Percentiles rank a stretch among this genome's conserved stretches.
phyloP scores from a whole-genome alignment of 73 alveolate genomes.

The Stentor coeruleus region DNA sequence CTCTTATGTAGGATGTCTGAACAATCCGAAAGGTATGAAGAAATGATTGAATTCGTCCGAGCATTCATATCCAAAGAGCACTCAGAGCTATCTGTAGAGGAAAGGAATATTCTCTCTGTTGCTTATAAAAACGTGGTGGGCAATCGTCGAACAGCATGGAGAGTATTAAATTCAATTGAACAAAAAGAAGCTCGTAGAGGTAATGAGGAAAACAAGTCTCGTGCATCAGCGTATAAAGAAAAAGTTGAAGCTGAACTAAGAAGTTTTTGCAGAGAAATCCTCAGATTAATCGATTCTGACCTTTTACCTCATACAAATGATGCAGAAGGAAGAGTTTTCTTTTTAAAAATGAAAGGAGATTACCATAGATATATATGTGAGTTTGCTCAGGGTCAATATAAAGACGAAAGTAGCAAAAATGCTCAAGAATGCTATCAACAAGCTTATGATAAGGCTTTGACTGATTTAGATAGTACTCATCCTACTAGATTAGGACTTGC shows the following conservation, averaged over 20 bases:
- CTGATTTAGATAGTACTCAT: conserved; percentile 46
- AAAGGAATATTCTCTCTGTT: conserved; percentile 61
- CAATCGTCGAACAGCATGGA: conserved; percentile 42
- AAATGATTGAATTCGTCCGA: conserved; percentile 57
- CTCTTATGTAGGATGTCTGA: conserved; percentile 63
- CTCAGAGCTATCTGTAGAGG: conserved; percentile 55
- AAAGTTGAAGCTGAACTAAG: conserved; percentile 58
- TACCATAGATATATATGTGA: conserved; percentile 70
- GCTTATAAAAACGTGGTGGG: conserved; percentile 55
- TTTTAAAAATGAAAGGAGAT: conserved; percentile 71
- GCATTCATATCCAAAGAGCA: conserved; percentile 49
- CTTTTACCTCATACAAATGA: conserved; percentile 46
- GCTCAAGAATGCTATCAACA: too few relatives aligned
- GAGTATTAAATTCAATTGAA: conserved; percentile 68
- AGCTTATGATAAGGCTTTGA: conserved; percentile 50
- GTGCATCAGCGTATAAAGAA: conserved; percentile 48
- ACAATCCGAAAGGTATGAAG: conserved; percentile 61
- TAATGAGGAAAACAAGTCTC: too few relatives aligned
- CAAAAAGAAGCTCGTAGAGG: conserved; percentile 49
- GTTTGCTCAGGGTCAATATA: conserved; percentile 53
- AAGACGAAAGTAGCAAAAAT: conserved; percentile 54
- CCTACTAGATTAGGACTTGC: conserved; percentile 68
- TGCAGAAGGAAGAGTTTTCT: conserved; percentile 66
- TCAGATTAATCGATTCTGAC: conserved; percentile 46
- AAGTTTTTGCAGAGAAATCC: conserved; percentile 45